phyloP scores from a whole-genome alignment of 1,139 yeast genomes.

The Blastobotrys malaysiensis region DNA sequence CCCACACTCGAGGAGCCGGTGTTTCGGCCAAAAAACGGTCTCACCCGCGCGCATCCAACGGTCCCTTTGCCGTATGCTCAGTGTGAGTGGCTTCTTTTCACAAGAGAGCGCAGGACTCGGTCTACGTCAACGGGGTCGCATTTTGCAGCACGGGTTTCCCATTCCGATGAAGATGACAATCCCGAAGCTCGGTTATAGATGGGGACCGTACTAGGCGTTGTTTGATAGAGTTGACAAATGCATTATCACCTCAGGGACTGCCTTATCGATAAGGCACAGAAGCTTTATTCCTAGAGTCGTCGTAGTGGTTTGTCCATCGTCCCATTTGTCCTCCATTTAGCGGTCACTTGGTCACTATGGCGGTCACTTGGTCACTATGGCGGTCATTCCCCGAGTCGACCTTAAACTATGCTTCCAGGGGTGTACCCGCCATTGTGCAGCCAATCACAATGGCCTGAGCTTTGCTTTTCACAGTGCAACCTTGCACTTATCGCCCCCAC shows the following conservation, averaged over 20 bases:
- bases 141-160: background rate
- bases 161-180: no score
- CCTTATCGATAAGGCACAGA: background rate
- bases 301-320: no score
- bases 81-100: no score
- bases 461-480: background rate
- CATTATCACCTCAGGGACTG: background rate
- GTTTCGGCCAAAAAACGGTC: background rate
- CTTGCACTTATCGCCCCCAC: background rate
- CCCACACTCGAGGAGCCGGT: background rate
- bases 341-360: background rate
- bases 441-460: background rate
- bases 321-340: no score
- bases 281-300: no score
- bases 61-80: background rate
- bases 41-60: background rate
- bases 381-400: background rate
- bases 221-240: background rate
- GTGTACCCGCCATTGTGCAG: background rate
- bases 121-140: background rate
- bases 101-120: background rate
- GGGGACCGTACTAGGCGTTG: background rate
- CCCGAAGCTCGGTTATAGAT: background rate
- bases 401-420: background rate
- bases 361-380: no score